Percentiles rank a stretch among this genome's conserved stretches.
phyloP scores from a whole-genome alignment of 768 basidiomycete species.

The Favolaschia claudopus region DNA sequence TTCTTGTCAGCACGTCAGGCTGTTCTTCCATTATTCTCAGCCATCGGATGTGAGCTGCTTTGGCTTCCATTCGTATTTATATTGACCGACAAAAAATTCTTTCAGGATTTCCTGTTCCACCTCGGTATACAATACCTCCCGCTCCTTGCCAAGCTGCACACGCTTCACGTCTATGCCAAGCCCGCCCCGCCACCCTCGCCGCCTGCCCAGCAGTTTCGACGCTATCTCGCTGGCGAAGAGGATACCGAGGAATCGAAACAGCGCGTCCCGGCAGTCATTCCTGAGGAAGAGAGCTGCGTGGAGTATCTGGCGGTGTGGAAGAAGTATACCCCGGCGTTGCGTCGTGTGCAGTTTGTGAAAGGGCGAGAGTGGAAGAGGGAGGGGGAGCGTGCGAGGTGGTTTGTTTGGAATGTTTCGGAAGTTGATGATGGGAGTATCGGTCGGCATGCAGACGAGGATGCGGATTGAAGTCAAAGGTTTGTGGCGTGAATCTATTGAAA shows the following conservation, averaged over 20 bases:
- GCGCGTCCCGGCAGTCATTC: neutral
- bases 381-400: too few relatives aligned
- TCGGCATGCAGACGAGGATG: too few relatives aligned
- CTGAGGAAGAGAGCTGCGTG: neutral
- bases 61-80: neutral
- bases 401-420: too few relatives aligned
- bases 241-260: neutral
- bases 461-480: too few relatives aligned
- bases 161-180: neutral
- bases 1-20: neutral
- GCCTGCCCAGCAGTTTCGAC: too few relatives aligned
- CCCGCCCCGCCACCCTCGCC: neutral
- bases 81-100: neutral
- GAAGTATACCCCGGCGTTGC: neutral
- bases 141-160: neutral
- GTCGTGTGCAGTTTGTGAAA: neutral
- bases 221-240: neutral
- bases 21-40: neutral
- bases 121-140: neutral
- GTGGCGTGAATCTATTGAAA: too few relatives aligned
- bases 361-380: constrained; percentile 1
- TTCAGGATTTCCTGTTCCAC: constrained; percentile 5
- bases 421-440: too few relatives aligned
- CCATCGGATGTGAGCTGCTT: neutral
- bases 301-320: constrained; percentile 5